Base-by-base conservation (phyloP, 805 yeast genomes). In the Metschnikowia drakensbergensis region DNA sequence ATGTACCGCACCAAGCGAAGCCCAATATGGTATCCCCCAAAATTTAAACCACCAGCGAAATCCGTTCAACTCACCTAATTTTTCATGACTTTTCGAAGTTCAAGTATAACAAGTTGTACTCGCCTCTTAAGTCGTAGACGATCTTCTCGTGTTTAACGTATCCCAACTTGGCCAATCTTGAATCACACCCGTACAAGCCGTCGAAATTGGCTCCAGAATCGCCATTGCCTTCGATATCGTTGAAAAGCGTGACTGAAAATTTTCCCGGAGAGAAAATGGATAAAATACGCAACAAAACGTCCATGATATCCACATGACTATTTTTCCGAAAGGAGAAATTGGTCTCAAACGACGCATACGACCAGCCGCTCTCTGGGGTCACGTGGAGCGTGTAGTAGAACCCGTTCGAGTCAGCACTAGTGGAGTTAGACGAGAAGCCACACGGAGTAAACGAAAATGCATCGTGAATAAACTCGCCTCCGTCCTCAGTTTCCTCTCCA, bases 301-400 rank as follows among this genome's bases (percentile, higher is more conserved):
- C 77, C 30, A 75, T 62, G 58, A 84, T 79, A 53, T 74, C 67
- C 34, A 72, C 70, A 58, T 55, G 38, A 27, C 45, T 34, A 39
- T 67, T 53, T 42, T 54, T 57, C 8, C 79, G 69, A 44, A 72
- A 72, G 6, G 86, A 84, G 36, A 83, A 88, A 65, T 88, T 92
- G 22, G 97, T 83, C 65, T 94, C 98, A 66, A 94, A 94, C 7
- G 96, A 87, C 4, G 98, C 98, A 67, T 92, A 92, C 4, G 97
- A 88, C 89, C 95, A 92, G 33, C 92, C 96, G 23, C 74, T 64
- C 64, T 94, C 98, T 0, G 98, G 98, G 0, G 99, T 94, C 37
- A 94, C 87, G 64, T 94, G 98, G 50, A 91, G 74, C 6, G 97
- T 92, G 62, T 86, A 86, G 61, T 81, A 81, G 57, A 78, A 75